Evolutionary conservation across 805 yeast species (phyloP).

Genomic region (Teunomyces cretensis): DNA sequence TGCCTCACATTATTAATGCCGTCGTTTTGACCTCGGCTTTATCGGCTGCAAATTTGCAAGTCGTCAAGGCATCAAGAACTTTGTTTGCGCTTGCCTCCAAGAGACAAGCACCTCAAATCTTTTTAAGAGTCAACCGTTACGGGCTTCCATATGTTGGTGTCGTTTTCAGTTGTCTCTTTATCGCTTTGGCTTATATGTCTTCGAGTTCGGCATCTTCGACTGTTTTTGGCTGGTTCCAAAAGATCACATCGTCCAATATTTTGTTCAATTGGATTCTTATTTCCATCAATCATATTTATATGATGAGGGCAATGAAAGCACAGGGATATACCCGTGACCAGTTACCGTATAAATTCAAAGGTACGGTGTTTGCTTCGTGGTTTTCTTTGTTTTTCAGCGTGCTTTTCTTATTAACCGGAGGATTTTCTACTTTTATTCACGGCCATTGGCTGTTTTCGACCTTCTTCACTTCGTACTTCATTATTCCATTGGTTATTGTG

Average conservation of each 20-base stretch:
- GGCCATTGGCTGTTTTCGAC: conserved; percentile 15
- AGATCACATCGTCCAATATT: conserved; percentile 27
- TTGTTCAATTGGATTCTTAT: conserved; percentile 32
- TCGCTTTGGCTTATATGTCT: conserved; percentile 40
- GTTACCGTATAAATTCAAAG: conserved; percentile 29
- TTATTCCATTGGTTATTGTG: conserved; percentile 24
- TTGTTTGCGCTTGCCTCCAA: conserved; percentile 37
- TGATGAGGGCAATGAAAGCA: conserved; percentile 37
- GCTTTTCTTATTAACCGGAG: conserved; percentile 31
- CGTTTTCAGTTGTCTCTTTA: conserved; percentile 21
- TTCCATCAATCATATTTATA: conserved; percentile 27
- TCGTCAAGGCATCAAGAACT: conserved; percentile 30
- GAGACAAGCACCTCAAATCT: conserved; percentile 37
- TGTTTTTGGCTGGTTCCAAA: conserved; percentile 37
- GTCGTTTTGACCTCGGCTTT: conserved; percentile 41
- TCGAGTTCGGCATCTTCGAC: conserved; percentile 22
- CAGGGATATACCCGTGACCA: conserved; percentile 34
- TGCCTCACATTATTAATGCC: conserved; percentile 39
- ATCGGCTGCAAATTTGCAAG: conserved; percentile 33
- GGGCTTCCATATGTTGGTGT: conserved; percentile 31
- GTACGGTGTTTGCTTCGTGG: conserved; percentile 31
- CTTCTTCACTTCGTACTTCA: conserved; percentile 23
- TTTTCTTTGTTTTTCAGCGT: conserved; percentile 19
- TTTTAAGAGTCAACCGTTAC: conserved; percentile 13
- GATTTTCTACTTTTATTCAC: conserved; percentile 32